A percentile compares a stretch with the other conserved stretches of the same genome.
Conservation (phyloP, 164 flowering plant genomes). For the Piper longum region DNA sequence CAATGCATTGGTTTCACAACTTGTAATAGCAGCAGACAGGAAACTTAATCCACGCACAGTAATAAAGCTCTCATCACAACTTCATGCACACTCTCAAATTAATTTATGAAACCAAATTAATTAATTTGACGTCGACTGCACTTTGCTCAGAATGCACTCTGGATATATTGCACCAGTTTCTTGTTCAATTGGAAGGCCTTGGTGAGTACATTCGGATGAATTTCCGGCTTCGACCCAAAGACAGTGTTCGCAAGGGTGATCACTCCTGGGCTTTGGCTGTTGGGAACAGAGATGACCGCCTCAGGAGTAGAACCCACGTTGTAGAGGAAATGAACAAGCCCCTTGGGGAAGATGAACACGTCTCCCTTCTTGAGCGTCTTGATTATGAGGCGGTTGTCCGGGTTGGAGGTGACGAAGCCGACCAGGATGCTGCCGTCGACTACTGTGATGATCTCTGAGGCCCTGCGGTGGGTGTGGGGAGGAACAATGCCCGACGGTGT, state of each 20-base stretch:
- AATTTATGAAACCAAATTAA: no score
- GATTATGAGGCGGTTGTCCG: slow-evolving; percentile 6
- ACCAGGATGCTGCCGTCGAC: slow-evolving; percentile 11
- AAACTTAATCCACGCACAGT: no score
- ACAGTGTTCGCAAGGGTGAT: slow-evolving; percentile 7
- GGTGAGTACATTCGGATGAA: slow-evolving; percentile 2
- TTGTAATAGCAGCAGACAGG: no score
- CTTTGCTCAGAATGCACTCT: not conserved
- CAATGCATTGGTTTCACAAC: no score
- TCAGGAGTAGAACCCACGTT: slow-evolving; percentile 1
- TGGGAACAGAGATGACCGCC: not conserved
- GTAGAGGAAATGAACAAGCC: slow-evolving; percentile 11
- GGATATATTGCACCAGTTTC: slow-evolving; percentile 1
- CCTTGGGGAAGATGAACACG: slow-evolving; percentile 12
- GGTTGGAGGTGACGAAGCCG: slow-evolving; percentile 15
- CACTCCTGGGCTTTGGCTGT: slow-evolving; percentile 9
- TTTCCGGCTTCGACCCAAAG: slow-evolving; percentile 3
- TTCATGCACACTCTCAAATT: no score
- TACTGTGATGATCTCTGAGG: slow-evolving; percentile 10
- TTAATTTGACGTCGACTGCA: not conserved
- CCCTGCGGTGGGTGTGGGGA: slow-evolving; percentile 15
- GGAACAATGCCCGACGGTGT: slow-evolving; percentile 11
- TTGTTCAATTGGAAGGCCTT: slow-evolving; percentile 10
- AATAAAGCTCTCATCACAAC: no score
- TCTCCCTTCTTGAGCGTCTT: slow-evolving; percentile 13